Percentiles rank a stretch among this genome's conserved stretches.
phyloP scores from a whole-genome alignment of 2,329 filamentous ascomycete species.

The Aureobasidium sp. region DNA sequence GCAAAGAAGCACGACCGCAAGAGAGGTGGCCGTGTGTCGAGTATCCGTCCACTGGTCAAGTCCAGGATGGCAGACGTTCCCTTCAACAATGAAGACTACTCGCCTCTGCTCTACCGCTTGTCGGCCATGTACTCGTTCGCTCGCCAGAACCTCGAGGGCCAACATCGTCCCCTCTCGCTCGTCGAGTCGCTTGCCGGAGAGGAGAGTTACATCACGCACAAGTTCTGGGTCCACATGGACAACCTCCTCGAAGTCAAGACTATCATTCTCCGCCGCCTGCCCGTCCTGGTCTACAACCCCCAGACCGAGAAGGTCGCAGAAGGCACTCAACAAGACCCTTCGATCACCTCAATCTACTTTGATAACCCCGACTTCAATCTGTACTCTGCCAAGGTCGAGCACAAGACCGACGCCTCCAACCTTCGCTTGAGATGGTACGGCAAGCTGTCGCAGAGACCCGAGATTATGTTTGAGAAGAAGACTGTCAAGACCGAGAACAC shows the following conservation, averaged over 20 bases:
- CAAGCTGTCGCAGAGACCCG: constrained; percentile 67
- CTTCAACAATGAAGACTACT: constrained; percentile 93
- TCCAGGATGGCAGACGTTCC: constrained; percentile 80
- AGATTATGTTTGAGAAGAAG: constrained; percentile 87
- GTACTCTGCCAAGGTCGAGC: constrained; percentile 78
- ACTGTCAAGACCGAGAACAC: constrained; percentile 67
- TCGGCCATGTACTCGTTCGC: constrained; percentile 96
- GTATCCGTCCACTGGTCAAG: constrained; percentile 77
- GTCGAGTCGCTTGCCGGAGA: constrained; percentile 35
- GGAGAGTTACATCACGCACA: constrained; percentile 76
- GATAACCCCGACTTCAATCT: constrained; percentile 80
- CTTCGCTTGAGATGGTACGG: constrained; percentile 89
- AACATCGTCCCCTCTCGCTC: constrained; percentile 31
- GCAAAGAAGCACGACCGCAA: constrained; percentile 98
- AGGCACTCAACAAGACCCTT: constrained; percentile 69
- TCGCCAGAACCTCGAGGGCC: constrained; percentile 70
- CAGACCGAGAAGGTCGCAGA: constrained; percentile 77
- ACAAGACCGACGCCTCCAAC: constrained; percentile 68
- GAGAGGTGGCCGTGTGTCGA: constrained; percentile 75
- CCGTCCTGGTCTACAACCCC: constrained; percentile 87
- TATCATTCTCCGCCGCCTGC: constrained; percentile 81
- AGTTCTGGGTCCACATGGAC: constrained; percentile 95
- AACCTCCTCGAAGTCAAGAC: constrained; percentile 97
- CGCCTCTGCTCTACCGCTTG: constrained; percentile 76
- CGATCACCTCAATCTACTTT: constrained; percentile 93